Base-by-base conservation (phyloP, 1,284 basidiomycete species). In the Ustanciosporium gigantosporum region DNA sequence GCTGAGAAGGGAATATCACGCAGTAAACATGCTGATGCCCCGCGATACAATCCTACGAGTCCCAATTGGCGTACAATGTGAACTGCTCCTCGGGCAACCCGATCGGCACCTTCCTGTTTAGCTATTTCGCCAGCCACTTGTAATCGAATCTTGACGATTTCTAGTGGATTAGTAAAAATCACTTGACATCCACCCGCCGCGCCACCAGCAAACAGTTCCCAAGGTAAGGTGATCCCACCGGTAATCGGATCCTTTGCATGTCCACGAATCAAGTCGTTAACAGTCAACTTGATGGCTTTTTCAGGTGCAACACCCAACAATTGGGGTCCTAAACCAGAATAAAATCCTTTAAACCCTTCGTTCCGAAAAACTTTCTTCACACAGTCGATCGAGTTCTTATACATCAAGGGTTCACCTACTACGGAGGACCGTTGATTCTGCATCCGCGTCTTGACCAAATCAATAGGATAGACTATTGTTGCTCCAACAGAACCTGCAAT, bases 271-370 rank as follows among this genome's bases (percentile, higher is more conserved):
- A 95, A 81, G 76, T 97, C 94, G 81, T 98, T 98, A 61, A 98
- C 88, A 3, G 94, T 95, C 16, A 82, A 78, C 76, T 98, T 95
- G 81, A 95, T 94, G 11, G 91, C 91, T 81, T 95, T 99, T 80
- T 99, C 94, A 13, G 94, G 94, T 13, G 94, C 95, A 32, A 99
- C 94, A 73, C 94, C 94, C 66, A 99, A 84, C 46, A 99, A 84
- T 77, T 99, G 94, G 31, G 94, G 94, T 6, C 91, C 87, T 41
- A 98, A 85, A 47, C 94, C 94, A 31, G 93, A 88, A 80, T 99
- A 98, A 81, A 98, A 98, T 7, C 93, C 95, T n/a, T 70, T 66
- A 7, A 90, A 55, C 68, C 94, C 93, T 81, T 99, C 94, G 78
- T 96, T 96, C 48, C 86, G 84, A 79, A 96, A 87, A 29, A 98